Percentiles rank a stretch among this genome's conserved stretches.
Conservation (phyloP, 2,329 filamentous ascomycete genomes). For the Pleurostoma richardsiae region DNA sequence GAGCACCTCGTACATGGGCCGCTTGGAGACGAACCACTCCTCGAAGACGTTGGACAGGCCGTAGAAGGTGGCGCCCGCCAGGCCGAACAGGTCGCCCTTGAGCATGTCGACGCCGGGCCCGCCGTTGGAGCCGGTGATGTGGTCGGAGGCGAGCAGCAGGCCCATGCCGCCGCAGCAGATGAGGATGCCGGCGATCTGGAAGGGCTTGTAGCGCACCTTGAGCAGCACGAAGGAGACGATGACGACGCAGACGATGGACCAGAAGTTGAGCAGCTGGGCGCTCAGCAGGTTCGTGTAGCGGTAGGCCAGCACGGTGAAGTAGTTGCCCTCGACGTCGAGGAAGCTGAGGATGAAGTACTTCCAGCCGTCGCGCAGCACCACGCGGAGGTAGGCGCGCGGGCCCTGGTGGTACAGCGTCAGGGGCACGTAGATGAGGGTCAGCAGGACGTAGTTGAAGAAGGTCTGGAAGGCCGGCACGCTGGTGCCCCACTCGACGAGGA, state of each 20-base stretch:
- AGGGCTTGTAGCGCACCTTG: conserved; percentile 80
- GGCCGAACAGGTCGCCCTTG: conserved; percentile 88
- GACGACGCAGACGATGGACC: conserved; percentile 93
- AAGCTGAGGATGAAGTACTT: conserved; percentile 91
- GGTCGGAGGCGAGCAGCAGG: conserved; percentile 79
- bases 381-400: conserved; percentile 58
- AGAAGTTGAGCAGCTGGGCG: conserved; percentile 96
- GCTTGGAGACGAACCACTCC: conserved; percentile 85
- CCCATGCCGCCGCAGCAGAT: conserved; percentile 89
- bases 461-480: conserved; percentile 94
- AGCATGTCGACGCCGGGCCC: conserved; percentile 65
- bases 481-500: conserved; percentile 62
- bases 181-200: conserved; percentile 82
- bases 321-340: conserved; percentile 94
- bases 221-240: conserved; percentile 77
- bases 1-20: conserved; percentile 88
- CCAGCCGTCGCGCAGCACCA: conserved; percentile 74
- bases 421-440: conserved; percentile 76
- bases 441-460: conserved; percentile 87
- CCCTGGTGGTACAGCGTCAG: conserved; percentile 79
- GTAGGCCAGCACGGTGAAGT: conserved; percentile 95
- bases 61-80: conserved; percentile 86
- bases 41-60: conserved; percentile 87
- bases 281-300: conserved; percentile 87
- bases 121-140: conserved; percentile 71